Evolutionary conservation across 176 grass and related monocot genomes (phyloP), one percentile per base, ranked within the genome.

Genomic region (Juncus inflexus): DNA sequence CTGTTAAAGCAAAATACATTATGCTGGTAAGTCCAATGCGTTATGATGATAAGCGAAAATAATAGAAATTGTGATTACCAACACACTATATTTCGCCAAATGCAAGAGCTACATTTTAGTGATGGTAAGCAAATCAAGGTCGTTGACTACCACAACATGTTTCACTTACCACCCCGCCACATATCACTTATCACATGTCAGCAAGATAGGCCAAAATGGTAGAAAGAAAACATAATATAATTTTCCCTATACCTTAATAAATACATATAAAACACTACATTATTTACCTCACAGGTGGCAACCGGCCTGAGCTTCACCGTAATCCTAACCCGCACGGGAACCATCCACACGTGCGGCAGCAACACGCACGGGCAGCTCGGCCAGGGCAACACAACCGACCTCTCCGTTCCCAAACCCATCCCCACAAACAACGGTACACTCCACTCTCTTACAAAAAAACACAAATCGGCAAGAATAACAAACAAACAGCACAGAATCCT

Each of bases 311-410:
- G 86, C 80, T 99, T 86, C 75, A 99, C 89, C 37, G 83, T 86
- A 28, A 84, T 94, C 65, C 85, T 99, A 81, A 85, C 95, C 71
- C 73, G 56, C 54, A 49, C 77, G 28, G 95, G 86, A 2, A 79
- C 80, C 74, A 83, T 94, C 11, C 90, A 94, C 77, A 87, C 95
- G 0, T 99, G 86, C 59, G 95, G 95, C 69, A 99, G 86, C 75
- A 99, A 99, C 35, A 73, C 89, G 55, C 95, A 99, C 73, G 95
- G 95, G 28, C 95, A 99, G 68, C 95, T 99, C 72, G 95, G 95
- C 69, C 95, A 86, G 75, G 89, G 95, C 58, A 88, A 99, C 74
- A 99, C 83, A 13, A 66, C 74, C 51, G 89, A 99, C 69, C 80
- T 75, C 66, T 55, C 89, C 52, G 83, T 79, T 67, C 95, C 95